Base-by-base conservation (phyloP, 1,284 basidiomycete genomes). In the Trichosporon asahii region DNA sequence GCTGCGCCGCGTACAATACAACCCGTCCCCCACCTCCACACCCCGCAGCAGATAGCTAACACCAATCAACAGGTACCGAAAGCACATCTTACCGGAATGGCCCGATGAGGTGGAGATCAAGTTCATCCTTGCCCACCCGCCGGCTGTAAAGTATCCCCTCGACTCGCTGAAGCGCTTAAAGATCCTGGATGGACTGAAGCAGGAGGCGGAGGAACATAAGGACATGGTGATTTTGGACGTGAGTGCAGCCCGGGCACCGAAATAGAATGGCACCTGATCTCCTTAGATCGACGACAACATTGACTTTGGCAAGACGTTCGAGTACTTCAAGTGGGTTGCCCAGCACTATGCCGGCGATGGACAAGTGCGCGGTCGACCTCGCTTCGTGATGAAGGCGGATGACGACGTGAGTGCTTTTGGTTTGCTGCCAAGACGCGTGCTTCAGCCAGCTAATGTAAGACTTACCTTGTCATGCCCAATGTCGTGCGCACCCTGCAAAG, bases 321-420 rank as follows among this genome's bases (percentile, higher is more conserved):
- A 80, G 71, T 85, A 82, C 73, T 83, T 83, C 72, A 81, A 82
- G 71, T 84, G 80, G 80, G 77, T 83, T 11, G 84, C 82, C 0
- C 75, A 80, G 55, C 70, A 75, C 66, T 84, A 78, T 66, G 77
- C 68, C 11, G 83, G 81, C 4, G 64, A 70, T 55, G 82, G 80
- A 18, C 74, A 75, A 66, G 79, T 81, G 37, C 80, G 78, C 71
- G 84, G 79, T 12, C 73, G 82, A 40, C 84, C 84, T 9, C 73
- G 81, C 69, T 85, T 83, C 71, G 82, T 84, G 1, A 78, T 85
- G 82, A 84, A 84, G 78, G 76, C 80, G 29, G 84, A 85, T 68
- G 84, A 84, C 70, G 83, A 85, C 75, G 82, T 84, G 65, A 71
- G 82, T 76, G 25, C n/a, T n/a, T n/a, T n/a, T n/a, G n/a, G n/a